Base-by-base conservation (phyloP, 192 early-diverging fungal species). In the Backusella parvicylindrica region DNA sequence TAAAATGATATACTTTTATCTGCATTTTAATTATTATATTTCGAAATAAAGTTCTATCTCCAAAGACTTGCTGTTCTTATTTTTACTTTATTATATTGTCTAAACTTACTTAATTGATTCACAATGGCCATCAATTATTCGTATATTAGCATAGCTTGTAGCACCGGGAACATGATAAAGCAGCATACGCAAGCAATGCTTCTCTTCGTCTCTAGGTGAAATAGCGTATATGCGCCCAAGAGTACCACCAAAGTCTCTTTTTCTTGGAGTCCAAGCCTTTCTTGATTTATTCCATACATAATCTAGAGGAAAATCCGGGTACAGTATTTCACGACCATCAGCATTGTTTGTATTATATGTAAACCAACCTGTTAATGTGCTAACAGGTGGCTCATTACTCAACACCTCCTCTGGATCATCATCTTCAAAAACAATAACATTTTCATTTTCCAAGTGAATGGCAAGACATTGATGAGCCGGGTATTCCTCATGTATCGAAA, bases 401-500 rank as follows among this genome's bases (percentile, higher is more conserved):
- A 63, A 63, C 11, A 28, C 23, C 11, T 6, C 11, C 2, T 8
- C 6, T 6, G 56, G 1, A 28, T 33, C 5, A 67, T 67, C 21
- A 38, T 11, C 36, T 11, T 67, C 33, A 67, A 37, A 38, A 49
- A 50, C 49, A 31, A 70, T 23, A 5, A 3, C 6, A 12, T 84
- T 77, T 37, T 56, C 9, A n/a, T 74, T 68, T 18, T 65, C 49
- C 0, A 72, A 28, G 53, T 83, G 77, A 6, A 83, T 70, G 0
- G 64, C 35, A 31, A 81, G 41, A 0, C 77, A 43, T 49, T 67
- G 21, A 9, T 78, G 37, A 12, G 15, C 15, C 7, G 79, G 79
- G 21, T 43, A 72, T 35, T 74, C 77, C 67, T 63, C 33, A 64
- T 84, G 79, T n/a, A n/a, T n/a, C n/a, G 26, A 21, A 50, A 81